Evolutionary conservation across 176 grass and related monocot species (phyloP), one percentile per base, ranked within the genome.

Genomic region (Melocanna baccifera): DNA sequence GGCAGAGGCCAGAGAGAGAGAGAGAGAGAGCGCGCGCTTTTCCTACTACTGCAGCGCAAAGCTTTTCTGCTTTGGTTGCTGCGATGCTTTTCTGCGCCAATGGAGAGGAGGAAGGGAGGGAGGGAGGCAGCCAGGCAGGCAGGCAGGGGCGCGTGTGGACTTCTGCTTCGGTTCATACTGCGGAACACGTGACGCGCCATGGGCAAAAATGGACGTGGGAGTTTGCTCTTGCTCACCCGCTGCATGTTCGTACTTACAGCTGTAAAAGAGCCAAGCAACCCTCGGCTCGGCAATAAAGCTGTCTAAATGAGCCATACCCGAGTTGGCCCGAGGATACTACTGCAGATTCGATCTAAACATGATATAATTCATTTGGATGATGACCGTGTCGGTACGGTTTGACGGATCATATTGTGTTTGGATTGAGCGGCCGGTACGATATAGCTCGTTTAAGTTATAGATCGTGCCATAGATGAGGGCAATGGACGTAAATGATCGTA

Each of bases 1-100:
- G 29, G 28, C 30, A 76, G 32, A 62, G 1, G 25, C 23, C 52
- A 55, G 52, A 57, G 2, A n/a, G 8, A 23, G 56, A n/a, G 20
- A 9, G 55, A 13, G 25, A 28, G 4, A 32, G n/a, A n/a, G n/a
- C n/a, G 34, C 0, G 46, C 45, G 36, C 73, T 83, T 88, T 87
- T 77, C 7, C 22, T 68, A 8, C 57, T 6, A 4, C 39, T 18
- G 76, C 62, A 15, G 53, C 18, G 61, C 85, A 76, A 59, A 66
- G 51, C 79, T 83, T 83, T 71, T 62, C 74, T 36, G 80, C 86
- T 88, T 71, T 77, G 69, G 85, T 12, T 55, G 32, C 20, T 29
- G 78, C 39, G 12, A 26, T 81, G 79, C 80, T 83, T 83, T 83
- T 80, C 73, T 78, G 73, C 80, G 78, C 78, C 47, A 62, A 81